Conservation (phyloP, 2,329 filamentous ascomycete species). For the Aspergillus arachidicola region DNA sequence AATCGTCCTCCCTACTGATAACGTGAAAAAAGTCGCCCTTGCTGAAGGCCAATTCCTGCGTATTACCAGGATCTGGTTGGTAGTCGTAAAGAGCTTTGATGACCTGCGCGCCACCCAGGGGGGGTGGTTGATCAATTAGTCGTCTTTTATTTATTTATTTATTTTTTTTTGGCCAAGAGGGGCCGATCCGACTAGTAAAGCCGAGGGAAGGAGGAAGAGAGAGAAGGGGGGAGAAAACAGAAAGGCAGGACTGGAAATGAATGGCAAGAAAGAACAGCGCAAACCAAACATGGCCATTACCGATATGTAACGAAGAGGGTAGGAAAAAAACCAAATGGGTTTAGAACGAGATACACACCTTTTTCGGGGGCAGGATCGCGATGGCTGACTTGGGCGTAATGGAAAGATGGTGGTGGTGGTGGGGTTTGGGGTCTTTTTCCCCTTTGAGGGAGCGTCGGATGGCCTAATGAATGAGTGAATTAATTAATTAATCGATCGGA, state of each 20-base stretch:
- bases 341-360: constrained; percentile 60
- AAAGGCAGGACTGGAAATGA: not conserved
- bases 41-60: constrained; percentile 84
- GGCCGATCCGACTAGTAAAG: not conserved
- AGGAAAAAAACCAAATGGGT: not conserved
- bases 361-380: constrained; percentile 89
- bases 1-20: constrained; percentile 90
- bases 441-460: constrained; percentile 88
- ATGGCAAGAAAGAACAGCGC: not conserved
- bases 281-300: not conserved
- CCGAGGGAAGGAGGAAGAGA: constrained; percentile 3
- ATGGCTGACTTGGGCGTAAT: constrained; percentile 83
- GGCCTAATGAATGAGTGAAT: constrained; percentile 54
- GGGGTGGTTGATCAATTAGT: constrained; percentile 17
- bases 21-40: constrained; percentile 98
- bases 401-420: constrained; percentile 54
- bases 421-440: constrained; percentile 70
- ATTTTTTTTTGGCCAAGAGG: not conserved
- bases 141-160: not conserved
- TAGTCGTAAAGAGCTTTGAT: constrained; percentile 97
- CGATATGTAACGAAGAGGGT: not conserved
- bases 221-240: constrained; percentile 4
- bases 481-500: too few relatives aligned
- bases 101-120: constrained; percentile 61
- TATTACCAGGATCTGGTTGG: constrained; percentile 66